Base-by-base conservation (phyloP, 1,284 basidiomycete species). In the Cystobasidium pallidum region DNA sequence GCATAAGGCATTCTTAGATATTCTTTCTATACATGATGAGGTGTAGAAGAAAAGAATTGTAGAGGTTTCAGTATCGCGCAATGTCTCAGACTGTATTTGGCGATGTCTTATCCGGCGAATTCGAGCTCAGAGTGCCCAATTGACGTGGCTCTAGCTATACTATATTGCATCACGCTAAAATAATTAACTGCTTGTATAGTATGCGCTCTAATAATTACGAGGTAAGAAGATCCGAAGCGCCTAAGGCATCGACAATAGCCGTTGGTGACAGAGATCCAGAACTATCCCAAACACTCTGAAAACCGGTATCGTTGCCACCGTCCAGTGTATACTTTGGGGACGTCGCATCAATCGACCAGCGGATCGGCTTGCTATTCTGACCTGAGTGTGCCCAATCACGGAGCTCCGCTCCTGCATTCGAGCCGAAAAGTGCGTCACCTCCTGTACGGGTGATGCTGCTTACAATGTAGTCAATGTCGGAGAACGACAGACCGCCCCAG, bases 401-500 rank as follows among this genome's bases (percentile, higher is more conserved):
- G 19, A 71, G 49, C 17, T 45, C 58, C 34, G 13, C 34, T 8
- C 68, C 68, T 11, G 39, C n/a, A 17, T 55, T 28, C 21, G 68
- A 41, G 15, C 59, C 68, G 24, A 71, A 71, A 2, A 71, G n/a
- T 17, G 32, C 11, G 36, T 52, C 64, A 24, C 39, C 65, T 7
- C 39, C 54, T 4, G 63, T 15, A 3, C 21, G 41, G 1, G 52
- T 24, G 3, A 66, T 43, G 17, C 43, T 24, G 24, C 67, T 66
- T 26, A 66, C 52, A 30, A 58, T 34, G 54, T 52, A 68, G 36
- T 49, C 39, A 10, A 66, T 24, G 39, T 73, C 67, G 19, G 26
- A 51, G 11, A 17, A 66, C 19, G 17, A n/a, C 1, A 76, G 8
- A 1, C 71, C 68, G 6, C 75, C 75, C 75, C 75, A 76, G 4